Conservation (phyloP, 2,329 filamentous ascomycete genomes). For the Neurospora sp. region DNA sequence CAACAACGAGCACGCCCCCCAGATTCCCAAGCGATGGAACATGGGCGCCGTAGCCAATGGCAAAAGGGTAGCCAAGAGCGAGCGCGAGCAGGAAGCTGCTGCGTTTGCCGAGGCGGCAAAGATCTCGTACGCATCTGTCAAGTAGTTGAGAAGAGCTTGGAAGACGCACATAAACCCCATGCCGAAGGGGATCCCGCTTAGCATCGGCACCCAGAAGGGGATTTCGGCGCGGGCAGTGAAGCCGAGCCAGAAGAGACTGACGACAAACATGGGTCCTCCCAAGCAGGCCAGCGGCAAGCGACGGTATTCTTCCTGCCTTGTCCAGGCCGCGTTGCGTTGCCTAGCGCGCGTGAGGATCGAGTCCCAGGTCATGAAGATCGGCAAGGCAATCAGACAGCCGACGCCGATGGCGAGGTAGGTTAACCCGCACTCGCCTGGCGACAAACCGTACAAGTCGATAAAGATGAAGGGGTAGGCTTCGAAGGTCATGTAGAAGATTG, state of each 20-base stretch:
- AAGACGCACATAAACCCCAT: constrained; percentile 54
- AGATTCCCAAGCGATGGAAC: constrained; percentile 37
- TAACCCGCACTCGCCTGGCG: constrained; percentile 54
- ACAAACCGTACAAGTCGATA: constrained; percentile 50
- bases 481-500: constrained; percentile 62
- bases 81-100: constrained; percentile 38
- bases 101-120: constrained; percentile 50
- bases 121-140: constrained; percentile 58
- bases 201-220: constrained; percentile 45
- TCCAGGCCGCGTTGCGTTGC: constrained; percentile 43
- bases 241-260: constrained; percentile 52
- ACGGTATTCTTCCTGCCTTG: constrained; percentile 53
- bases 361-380: constrained; percentile 59
- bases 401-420: constrained; percentile 59
- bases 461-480: constrained; percentile 68
- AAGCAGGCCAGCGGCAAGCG: constrained; percentile 63
- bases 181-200: constrained; percentile 53
- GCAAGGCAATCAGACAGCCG: constrained; percentile 49
- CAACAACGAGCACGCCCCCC: constrained; percentile 42
- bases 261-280: constrained; percentile 53
- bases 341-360: constrained; percentile 43
- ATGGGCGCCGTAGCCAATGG: constrained; percentile 45
- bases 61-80: constrained; percentile 42
- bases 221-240: constrained; percentile 42
- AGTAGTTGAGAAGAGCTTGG: constrained; percentile 54